Conservation (phyloP, 345 rosid genomes). For the Eutrema yunnanense region DNA sequence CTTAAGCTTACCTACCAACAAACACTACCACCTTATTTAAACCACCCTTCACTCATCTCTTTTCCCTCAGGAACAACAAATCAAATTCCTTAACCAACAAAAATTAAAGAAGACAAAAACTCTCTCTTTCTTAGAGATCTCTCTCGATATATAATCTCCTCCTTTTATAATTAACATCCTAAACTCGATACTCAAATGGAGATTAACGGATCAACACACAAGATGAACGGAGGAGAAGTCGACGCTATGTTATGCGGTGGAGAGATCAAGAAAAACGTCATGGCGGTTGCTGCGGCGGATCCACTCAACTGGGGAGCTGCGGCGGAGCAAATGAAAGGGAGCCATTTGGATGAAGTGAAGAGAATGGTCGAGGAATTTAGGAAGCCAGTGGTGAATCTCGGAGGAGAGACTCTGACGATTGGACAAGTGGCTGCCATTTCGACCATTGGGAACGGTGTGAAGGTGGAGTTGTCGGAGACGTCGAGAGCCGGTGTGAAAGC, state of each 20-base stretch:
- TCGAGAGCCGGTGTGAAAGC: slow-evolving; percentile 59
- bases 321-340: slow-evolving; percentile 71
- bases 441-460: slow-evolving; percentile 21
- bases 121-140: slow-evolving; percentile 7
- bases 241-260: slow-evolving; percentile 28
- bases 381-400: slow-evolving; percentile 52
- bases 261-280: slow-evolving; percentile 16
- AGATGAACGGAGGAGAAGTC: neutral
- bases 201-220: slow-evolving; percentile 14
- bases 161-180: neutral
- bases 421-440: slow-evolving; percentile 73
- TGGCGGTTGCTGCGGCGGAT: slow-evolving; percentile 32
- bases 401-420: slow-evolving; percentile 71
- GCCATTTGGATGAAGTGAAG: slow-evolving; percentile 81
- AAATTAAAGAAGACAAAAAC: neutral
- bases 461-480: slow-evolving; percentile 49
- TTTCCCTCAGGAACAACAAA: slow-evolving; percentile 29
- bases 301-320: slow-evolving; percentile 69
- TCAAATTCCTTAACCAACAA: slow-evolving; percentile 18
- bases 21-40: slow-evolving; percentile 31
- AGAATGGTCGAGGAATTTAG: slow-evolving; percentile 66
- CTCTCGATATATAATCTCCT: neutral
- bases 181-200: slow-evolving; percentile 10
- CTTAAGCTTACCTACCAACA: slow-evolving; percentile 31
- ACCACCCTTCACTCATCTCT: slow-evolving; percentile 21